Percentiles rank a stretch among this genome's conserved stretches.
Evolutionary conservation across 2,329 filamentous ascomycete genomes (phyloP).

Genomic region (Fusarium pseudoanthophilum): DNA sequence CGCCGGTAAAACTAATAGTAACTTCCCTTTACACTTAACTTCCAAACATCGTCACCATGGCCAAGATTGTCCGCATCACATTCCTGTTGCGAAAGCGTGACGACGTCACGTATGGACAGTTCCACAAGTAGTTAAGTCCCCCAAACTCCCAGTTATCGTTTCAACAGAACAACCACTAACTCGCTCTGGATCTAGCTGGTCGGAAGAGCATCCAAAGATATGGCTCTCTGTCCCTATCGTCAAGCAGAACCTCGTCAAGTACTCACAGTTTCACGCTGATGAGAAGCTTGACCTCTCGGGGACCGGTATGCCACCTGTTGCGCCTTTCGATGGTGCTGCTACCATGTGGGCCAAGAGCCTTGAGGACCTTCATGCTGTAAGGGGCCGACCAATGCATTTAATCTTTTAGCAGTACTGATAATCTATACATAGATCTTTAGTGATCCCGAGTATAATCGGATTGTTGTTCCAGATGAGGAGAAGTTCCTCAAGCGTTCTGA

Average conservation of each 20-base stretch:
- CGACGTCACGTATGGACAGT: background rate
- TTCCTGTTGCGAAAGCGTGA: background rate
- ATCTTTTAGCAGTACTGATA: background rate
- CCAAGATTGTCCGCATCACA: background rate
- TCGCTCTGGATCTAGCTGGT: accelerated
- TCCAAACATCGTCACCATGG: background rate
- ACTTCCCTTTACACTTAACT: background rate
- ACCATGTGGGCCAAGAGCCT: background rate
- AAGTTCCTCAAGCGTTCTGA: background rate
- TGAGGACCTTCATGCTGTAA: background rate
- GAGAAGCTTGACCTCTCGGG: background rate
- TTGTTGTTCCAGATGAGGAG: background rate
- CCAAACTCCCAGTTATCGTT: background rate
- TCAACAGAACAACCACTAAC: background rate
- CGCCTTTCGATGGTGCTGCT: background rate
- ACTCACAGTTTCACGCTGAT: background rate
- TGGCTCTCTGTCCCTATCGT: background rate
- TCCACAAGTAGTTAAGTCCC: background rate
- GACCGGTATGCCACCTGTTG: background rate
- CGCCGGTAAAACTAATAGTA: accelerated
- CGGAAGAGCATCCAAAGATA: background rate
- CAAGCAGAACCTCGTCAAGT: background rate
- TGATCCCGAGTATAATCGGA: background rate
- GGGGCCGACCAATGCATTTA: accelerated
- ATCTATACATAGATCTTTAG: accelerated